Conservation (phyloP, 305 asterid genomes). For the Lippia alba region DNA sequence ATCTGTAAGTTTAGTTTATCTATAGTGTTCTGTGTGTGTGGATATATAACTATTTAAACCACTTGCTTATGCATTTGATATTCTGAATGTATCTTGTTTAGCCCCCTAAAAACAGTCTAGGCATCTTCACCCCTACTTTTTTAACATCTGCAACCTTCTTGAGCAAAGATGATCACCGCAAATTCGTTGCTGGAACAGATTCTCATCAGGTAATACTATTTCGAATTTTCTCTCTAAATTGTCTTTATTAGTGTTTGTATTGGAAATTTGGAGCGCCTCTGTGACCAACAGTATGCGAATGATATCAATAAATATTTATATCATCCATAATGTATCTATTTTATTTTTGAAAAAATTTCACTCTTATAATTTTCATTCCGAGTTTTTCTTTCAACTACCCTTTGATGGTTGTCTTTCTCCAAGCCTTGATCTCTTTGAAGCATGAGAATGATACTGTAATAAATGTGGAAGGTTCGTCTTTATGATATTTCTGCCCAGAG, state of each 20-base stretch:
- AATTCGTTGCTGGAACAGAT: constrained; percentile 84
- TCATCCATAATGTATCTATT: too few species aligned
- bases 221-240: too few species aligned
- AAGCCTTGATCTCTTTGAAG: constrained; percentile 12
- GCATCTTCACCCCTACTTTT: constrained; percentile 86
- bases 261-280: too few species aligned
- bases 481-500: constrained; percentile 95
- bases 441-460: constrained; percentile 16
- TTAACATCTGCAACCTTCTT: constrained; percentile 88
- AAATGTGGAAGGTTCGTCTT: constrained; percentile 71
- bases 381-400: background rate
- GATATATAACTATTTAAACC: constrained; percentile 17
- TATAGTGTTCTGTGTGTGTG: constrained; percentile 18
- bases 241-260: too few species aligned
- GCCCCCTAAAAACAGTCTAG: constrained; percentile 88
- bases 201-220: constrained; percentile 66
- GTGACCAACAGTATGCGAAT: too few species aligned
- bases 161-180: constrained; percentile 84
- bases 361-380: constrained; percentile 2
- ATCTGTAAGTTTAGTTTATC: constrained; percentile 60
- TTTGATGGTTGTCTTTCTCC: constrained; percentile 19
- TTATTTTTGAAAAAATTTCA: background rate
- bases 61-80: constrained; percentile 28
- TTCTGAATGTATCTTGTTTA: constrained; percentile 43
- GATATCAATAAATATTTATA: too few species aligned